These are phyloP conservation scores for Ogataea pini DNA, from an alignment of 805 yeast species.

Conservation along the genomic window DNA sequence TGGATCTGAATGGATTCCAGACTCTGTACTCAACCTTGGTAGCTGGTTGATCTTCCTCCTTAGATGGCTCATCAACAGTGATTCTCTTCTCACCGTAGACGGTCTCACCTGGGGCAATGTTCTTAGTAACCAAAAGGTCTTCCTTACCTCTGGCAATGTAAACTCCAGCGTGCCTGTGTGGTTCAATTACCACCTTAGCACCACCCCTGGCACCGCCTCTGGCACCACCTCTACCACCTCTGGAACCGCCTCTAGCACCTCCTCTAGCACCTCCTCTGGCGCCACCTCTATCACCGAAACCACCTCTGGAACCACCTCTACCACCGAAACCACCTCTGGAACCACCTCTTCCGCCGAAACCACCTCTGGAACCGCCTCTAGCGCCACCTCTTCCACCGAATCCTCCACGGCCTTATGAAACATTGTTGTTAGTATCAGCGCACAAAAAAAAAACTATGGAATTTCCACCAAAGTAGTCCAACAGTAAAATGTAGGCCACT, in stretches of 20 bases:
- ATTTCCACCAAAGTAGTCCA: too few relatives aligned
- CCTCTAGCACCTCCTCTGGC: constrained; percentile 49
- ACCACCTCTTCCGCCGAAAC: constrained; percentile 40
- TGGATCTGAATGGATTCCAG: constrained; percentile 99
- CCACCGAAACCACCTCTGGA: constrained; percentile 57
- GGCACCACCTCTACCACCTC: constrained; percentile 67
- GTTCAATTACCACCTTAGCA: constrained; percentile 96
- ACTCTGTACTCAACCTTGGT: constrained; percentile 98
- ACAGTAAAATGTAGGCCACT: too few relatives aligned
- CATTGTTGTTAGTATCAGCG: constrained; percentile 10
- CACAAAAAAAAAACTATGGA: too few relatives aligned
- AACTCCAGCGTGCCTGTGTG: constrained; percentile 98
- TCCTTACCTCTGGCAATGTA: constrained; percentile 99
- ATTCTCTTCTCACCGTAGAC: constrained; percentile 99
- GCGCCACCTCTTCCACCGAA: constrained; percentile 37
- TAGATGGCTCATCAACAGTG: constrained; percentile 88
- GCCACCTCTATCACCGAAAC: constrained; percentile 61
- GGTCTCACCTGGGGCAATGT: constrained; percentile 96
- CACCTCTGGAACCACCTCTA: constrained; percentile 46
- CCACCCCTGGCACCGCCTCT: constrained; percentile 86
- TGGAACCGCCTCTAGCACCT: constrained; percentile 58
- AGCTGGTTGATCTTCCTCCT: constrained; percentile 82
- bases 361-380: constrained; percentile 47
- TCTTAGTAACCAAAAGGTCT: constrained; percentile 95
- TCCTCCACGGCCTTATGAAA: constrained; percentile 26